Evolutionary conservation across 1,284 basidiomycete species (phyloP).

Genomic region (Fomitopsis betulina): DNA sequence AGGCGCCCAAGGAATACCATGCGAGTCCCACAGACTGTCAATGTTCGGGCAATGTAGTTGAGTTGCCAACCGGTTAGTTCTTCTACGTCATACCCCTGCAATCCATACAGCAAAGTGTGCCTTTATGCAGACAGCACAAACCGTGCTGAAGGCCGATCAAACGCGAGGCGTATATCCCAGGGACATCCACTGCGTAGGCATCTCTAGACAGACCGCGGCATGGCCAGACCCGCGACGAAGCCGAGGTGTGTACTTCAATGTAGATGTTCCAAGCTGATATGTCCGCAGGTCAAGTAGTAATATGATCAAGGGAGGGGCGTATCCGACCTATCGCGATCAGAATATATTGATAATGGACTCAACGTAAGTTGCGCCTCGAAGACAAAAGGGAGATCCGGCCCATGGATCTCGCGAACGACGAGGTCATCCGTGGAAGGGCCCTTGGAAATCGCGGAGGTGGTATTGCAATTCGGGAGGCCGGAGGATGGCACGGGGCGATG

Average conservation of each 20-base stretch:
- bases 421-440: neutral
- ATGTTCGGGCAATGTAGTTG: neutral
- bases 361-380: neutral
- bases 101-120: too few species aligned
- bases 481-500: neutral
- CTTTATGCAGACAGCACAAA: too few species aligned
- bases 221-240: neutral
- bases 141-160: neutral
- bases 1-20: neutral
- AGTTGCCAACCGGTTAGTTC: neutral
- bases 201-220: neutral
- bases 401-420: neutral
- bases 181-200: neutral
- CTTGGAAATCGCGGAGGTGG: neutral
- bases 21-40: neutral
- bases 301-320: neutral
- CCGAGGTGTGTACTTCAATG: neutral
- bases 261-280: neutral
- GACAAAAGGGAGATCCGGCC: neutral
- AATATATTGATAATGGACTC: neutral
- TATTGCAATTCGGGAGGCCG: neutral
- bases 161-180: neutral
- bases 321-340: neutral
- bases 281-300: neutral
- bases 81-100: too few species aligned